Evolutionary conservation across 2,329 filamentous ascomycete species (phyloP).

Genomic region (Celoporthe dispersa): DNA sequence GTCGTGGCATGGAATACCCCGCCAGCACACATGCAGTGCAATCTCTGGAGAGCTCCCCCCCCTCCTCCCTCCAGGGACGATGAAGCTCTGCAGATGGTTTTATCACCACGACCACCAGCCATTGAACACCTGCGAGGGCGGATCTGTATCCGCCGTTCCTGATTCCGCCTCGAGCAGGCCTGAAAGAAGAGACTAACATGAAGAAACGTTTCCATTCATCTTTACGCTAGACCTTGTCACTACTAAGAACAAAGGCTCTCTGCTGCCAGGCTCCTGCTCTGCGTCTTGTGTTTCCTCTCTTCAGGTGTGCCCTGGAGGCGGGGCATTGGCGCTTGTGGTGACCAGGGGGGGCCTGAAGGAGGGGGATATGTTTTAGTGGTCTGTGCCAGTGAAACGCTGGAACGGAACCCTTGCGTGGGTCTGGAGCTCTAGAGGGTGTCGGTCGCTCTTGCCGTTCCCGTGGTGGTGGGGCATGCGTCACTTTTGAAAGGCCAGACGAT

Average conservation of each 20-base stretch:
- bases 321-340: conserved; percentile 5
- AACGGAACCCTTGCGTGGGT: not conserved
- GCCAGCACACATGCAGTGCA: conserved; percentile 25
- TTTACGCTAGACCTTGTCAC: not conserved
- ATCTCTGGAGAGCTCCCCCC: conserved; percentile 4
- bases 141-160: not conserved
- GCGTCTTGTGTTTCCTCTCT: not conserved
- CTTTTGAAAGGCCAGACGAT: conserved; percentile 6
- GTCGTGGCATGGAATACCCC: conserved; percentile 28
- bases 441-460: conserved; percentile 12
- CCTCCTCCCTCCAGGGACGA: not conserved
- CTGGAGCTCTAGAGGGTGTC: not conserved
- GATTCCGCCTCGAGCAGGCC: not conserved
- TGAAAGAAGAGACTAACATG: not conserved
- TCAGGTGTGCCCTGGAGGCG: not conserved
- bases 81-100: conserved; percentile 15
- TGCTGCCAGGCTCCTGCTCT: not conserved
- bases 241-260: not conserved
- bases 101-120: conserved; percentile 2
- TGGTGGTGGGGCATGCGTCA: conserved; percentile 10
- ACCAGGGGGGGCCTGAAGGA: not conserved
- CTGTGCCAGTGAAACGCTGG: conserved; percentile 12
- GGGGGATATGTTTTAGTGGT: not conserved
- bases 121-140: not conserved
- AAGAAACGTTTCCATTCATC: not conserved